Base-by-base conservation (phyloP, 306 rosid genomes). In the Lathyrus aphaca region DNA sequence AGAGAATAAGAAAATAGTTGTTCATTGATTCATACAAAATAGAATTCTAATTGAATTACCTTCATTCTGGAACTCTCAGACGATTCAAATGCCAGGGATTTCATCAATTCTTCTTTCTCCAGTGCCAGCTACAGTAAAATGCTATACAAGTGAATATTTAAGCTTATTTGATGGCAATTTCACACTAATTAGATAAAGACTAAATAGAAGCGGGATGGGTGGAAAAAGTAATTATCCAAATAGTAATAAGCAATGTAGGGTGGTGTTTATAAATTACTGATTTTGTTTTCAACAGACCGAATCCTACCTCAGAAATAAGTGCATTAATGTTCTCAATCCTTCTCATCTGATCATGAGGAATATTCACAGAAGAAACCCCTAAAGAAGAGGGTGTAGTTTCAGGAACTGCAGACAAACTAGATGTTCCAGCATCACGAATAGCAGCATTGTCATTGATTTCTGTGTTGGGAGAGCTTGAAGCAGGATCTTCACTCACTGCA, bases 41-140 rank as follows among this genome's bases (percentile, higher is more conserved):
- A 39, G 60, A 58, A 65, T 23, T 35, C 23, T 62, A 30, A 58
- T 6, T 35, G 42, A 73, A 48, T 64, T 84, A 95, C 99, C 97
- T 89, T 95, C 74, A 91, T 74, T 81, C 82, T 84, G 66, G 92
- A 89, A 76, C 86, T 84, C 35, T 85, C 83, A 50, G 95, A 85
- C 69, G 96, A 89, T 84, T 91, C 92, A 2, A 86, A 84, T 62
- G 86, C 78, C 88, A 89, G 84, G 79, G 93, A 82, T 74, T 84
- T 86, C 54, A 82, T 64, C 79, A 95, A 73, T 78, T 89, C 99
- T 74, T 91, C 96, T 73, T 95, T 95, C 91, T 95, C 99, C 82
- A 86, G 66, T 49, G 95, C 77, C 73, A 95, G 80, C 99, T 95
- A 82, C 85, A 84, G 66, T 54, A 17, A 46, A 68, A 71, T 77